Base-by-base conservation (phyloP, 345 rosid species). In the Populus davidiana region DNA sequence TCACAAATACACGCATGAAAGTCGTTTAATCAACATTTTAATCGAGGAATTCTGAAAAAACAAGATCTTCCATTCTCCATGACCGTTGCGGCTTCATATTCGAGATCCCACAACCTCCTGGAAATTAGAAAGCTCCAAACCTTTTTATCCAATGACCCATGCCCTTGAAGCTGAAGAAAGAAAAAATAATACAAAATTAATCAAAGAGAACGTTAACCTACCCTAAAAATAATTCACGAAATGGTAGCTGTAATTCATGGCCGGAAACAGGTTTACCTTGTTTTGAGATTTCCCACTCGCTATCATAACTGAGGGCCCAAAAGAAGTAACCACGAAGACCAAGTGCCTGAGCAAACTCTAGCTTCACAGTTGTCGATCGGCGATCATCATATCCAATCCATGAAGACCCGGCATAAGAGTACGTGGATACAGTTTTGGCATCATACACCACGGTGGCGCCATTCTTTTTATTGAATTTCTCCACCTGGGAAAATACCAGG, bases 241-340 rank as follows among this genome's bases (percentile, higher is more conserved):
- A 36, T n/a, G n/a, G 20, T 20, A 25, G 11, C n/a, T 18, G 31
- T 8, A 21, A 23, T 13, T 59, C 20, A 11, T 44, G 50, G 50
- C 50, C 16, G 18, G 0, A 43, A 44, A 8, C 5, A 35, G 2
- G 9, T 49, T 31, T 79, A 90, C 92, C 94, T 81, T 80, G 86
- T 12, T 64, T 82, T 8, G 92, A 73, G 56, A 90, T 80, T 75
- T 83, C 62, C 91, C 89, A 90, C 3, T 87, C 79, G 18, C 77
- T 83, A 14, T 93, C 97, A 36, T 71, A 84, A 0, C 86, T 87
- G 25, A 89, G 86, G 23, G 90, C 91, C 96, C 97, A 93, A 54
- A 88, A 87, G 82, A 85, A 93, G 85, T 90, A 93, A 79, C 97
- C 97, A 43, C 87, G 89, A 72, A 91, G 72, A 12, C 86, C 83